These are phyloP conservation scores for Coemansia sp. DNA, from an alignment of 192 early-diverging fungal species.

Conservation along the genomic window DNA sequence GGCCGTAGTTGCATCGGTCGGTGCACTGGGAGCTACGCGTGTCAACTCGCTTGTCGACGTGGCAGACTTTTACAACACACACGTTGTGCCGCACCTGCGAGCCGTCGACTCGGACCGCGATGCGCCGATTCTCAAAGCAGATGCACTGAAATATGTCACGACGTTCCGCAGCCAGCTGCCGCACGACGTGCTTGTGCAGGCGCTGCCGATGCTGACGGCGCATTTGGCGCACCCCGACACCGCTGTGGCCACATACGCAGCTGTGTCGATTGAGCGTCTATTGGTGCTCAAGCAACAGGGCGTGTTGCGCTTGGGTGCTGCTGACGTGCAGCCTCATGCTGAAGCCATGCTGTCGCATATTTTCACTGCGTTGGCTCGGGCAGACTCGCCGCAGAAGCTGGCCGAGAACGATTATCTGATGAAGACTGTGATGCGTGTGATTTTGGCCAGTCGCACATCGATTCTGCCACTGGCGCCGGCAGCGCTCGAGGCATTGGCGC, in stretches of 20 bases:
- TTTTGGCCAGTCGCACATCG: constrained; percentile 72
- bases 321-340: constrained; percentile 69
- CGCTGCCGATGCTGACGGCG: constrained; percentile 73
- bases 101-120: constrained; percentile 62
- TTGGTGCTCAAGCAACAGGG: constrained; percentile 71
- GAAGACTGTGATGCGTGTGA: constrained; percentile 86
- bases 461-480: constrained; percentile 70
- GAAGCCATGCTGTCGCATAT: constrained; percentile 69
- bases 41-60: constrained; percentile 83
- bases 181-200: constrained; percentile 71
- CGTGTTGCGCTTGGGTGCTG: constrained; percentile 61
- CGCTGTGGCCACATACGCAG: constrained; percentile 89
- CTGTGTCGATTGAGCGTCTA: constrained; percentile 88
- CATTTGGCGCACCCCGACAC: constrained; percentile 81
- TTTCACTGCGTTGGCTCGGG: constrained; percentile 75
- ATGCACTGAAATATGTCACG: constrained; percentile 91
- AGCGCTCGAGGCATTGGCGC: constrained; percentile 72
- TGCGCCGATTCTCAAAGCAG: constrained; percentile 89
- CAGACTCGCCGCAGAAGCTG: constrained; percentile 83
- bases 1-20: constrained; percentile 73
- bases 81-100: constrained; percentile 85
- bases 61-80: constrained; percentile 74
- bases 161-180: constrained; percentile 93
- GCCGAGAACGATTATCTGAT: constrained; percentile 97
- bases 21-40: constrained; percentile 80